Evolutionary conservation across 257 asterid species (phyloP).

Genomic region (Sherardia arvensis): DNA sequence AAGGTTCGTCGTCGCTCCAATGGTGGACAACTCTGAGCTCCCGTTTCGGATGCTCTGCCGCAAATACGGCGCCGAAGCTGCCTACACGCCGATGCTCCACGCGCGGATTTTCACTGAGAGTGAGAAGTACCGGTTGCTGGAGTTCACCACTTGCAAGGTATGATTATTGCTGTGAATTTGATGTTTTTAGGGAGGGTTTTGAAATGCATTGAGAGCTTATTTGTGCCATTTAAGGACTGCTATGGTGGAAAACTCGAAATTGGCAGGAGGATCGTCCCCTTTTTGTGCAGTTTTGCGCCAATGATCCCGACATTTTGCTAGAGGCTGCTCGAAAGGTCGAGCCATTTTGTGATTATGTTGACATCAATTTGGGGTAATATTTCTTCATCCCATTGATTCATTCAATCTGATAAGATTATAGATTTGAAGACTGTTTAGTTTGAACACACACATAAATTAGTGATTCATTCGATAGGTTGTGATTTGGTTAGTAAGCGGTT

Average conservation of each 20-base stretch:
- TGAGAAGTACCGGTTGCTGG: constrained; percentile 64
- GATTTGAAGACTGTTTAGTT: too few species aligned
- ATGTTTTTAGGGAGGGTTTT: neutral
- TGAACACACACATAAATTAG: too few species aligned
- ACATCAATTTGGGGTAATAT: constrained; percentile 91
- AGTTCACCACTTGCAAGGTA: constrained; percentile 87
- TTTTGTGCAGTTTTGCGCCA: constrained; percentile 93
- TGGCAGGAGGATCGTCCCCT: constrained; percentile 89
- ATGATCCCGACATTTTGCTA: constrained; percentile 76
- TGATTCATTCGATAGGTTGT: neutral
- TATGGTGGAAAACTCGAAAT: constrained; percentile 8
- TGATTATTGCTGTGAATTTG: neutral
- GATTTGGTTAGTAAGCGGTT: neutral
- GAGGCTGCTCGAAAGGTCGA: constrained; percentile 89
- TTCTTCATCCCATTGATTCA: neutral
- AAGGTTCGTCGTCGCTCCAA: constrained; percentile 72
- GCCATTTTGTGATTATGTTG: constrained; percentile 78
- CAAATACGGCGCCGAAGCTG: constrained; percentile 90
- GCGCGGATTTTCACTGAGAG: constrained; percentile 70
- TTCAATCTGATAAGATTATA: too few species aligned
- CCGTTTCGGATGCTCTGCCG: constrained; percentile 94
- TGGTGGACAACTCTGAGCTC: constrained; percentile 98
- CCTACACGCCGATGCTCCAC: constrained; percentile 96
- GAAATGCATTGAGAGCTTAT: neutral
- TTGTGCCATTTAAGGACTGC: neutral